Conservation (phyloP, 352 stramenopile species). For the Globisporangium canariense region DNA sequence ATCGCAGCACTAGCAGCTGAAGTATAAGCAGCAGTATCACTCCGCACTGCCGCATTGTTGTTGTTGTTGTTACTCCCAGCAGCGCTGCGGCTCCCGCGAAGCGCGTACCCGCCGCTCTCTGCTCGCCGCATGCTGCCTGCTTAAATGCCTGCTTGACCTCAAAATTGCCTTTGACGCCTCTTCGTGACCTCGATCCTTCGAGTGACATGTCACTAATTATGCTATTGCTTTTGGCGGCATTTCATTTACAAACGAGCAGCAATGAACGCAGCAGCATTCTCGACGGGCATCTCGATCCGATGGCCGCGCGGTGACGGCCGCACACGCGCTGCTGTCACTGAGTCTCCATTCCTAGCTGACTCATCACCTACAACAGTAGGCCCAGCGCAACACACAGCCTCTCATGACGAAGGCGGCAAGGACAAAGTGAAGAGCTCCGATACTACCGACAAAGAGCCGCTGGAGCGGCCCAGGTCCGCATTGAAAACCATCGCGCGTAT, state of each 20-base stretch:
- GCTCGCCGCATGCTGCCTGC: constrained; percentile 10
- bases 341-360: constrained; percentile 7
- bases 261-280: constrained; percentile 49
- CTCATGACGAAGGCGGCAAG: neutral
- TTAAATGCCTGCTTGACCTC: too few relatives aligned
- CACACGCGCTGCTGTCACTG: neutral
- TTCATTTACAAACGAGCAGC: constrained; percentile 1
- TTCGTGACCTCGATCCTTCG: neutral
- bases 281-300: constrained; percentile 53
- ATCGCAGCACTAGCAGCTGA: neutral
- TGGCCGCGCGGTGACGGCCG: constrained; percentile 22
- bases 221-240: neutral
- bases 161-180: neutral
- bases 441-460: neutral
- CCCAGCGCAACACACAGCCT: neutral
- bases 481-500: neutral
- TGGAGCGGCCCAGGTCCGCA: neutral
- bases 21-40: neutral
- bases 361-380: neutral
- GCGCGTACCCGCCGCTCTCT: neutral
- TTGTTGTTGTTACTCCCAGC: neutral
- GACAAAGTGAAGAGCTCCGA: neutral
- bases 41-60: neutral
- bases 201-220: constrained; percentile 16
- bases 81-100: constrained; percentile 2